Conservation (phyloP, 2,329 filamentous ascomycete genomes). For the Stagonosporopsis cucurbitacearum region DNA sequence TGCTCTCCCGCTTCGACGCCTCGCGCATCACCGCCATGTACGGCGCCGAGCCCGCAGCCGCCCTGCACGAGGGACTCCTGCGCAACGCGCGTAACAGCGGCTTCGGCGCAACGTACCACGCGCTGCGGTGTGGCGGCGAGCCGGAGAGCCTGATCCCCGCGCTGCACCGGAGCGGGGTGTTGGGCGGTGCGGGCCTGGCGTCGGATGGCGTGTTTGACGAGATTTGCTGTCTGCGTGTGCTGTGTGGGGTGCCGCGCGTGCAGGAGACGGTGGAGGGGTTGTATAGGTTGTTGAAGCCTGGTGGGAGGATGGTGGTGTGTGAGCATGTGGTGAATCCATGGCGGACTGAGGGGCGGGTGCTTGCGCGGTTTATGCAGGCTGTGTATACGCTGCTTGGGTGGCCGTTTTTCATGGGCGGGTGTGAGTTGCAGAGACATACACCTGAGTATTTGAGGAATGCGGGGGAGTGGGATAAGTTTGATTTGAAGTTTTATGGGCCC, state of each 20-base stretch:
- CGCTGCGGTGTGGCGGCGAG: constrained; percentile 58
- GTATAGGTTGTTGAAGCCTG: constrained; percentile 60
- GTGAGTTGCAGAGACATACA: constrained; percentile 59
- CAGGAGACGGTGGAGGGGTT: constrained; percentile 55
- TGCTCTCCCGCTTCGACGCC: constrained; percentile 55
- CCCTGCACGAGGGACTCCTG: constrained; percentile 55
- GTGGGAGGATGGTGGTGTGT: constrained; percentile 61
- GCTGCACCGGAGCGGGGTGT: constrained; percentile 52
- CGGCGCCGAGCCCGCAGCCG: constrained; percentile 60
- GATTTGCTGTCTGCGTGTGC: constrained; percentile 60
- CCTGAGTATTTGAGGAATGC: constrained; percentile 51
- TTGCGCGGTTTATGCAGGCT: constrained; percentile 55
- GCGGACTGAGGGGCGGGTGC: constrained; percentile 53
- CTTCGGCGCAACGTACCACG: constrained; percentile 56
- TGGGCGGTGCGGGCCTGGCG: constrained; percentile 34
- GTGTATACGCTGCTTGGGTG: constrained; percentile 57
- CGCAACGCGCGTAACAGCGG: constrained; percentile 51
- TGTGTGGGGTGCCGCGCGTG: constrained; percentile 61
- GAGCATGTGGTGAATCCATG: constrained; percentile 64
- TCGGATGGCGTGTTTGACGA: constrained; percentile 59
- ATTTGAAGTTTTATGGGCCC: constrained; percentile 51
- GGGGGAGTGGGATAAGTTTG: constrained; percentile 58
- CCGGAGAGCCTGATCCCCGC: constrained; percentile 54
- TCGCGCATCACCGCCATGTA: constrained; percentile 57
- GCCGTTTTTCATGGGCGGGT: constrained; percentile 61